Evolutionary conservation across 257 asterid species (phyloP), one percentile per base, ranked within the genome.

Genomic region (Solanum stenotomum): DNA sequence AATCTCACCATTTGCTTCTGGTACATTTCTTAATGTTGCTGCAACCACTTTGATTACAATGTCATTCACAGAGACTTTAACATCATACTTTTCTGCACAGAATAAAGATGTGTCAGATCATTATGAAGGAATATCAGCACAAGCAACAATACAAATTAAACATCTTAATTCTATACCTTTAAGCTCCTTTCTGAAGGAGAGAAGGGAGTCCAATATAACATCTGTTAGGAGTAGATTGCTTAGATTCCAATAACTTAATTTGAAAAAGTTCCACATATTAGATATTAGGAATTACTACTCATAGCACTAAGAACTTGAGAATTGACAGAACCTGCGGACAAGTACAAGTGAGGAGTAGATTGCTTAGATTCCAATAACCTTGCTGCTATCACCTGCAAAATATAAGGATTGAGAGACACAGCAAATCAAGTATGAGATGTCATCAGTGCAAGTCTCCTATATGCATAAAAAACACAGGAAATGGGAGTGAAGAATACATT

Each of bases 51-150:
- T 97, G 95, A 97, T 92, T 90, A 97, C 96, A 84, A 97, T 93
- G 91, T 97, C 99, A 92, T 97, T 97, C 89, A 97, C 99, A 18
- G 99, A 97, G 86, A 97, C 99, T 94, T 96, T 96, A 56, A 92
- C 93, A 90, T 93, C 98, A 92, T 92, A 95, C 87, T 97, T 95
- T 49, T 92, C 99, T 97, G 96, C 91, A 90, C 83, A 88, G 87
- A 59, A 86, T 61, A 70, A 93, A 87, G 88, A 77, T 82, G 84
- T 88, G 90, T 74, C 35, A 84, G 77, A 88, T 70, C 77, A 74
- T 74, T 85, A 85, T 52, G 83, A 82, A 78, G 87, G 88, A 81
- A 83, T 85, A 77, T 84, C 87, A 82, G 67, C 86, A 46, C 78
- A 81, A 84, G 87, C 23, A 52, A 68, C 63, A 44, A 85, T 79